These are phyloP conservation scores for thale cress (Arabidopsis thaliana) DNA, from an alignment of 345 rosid genomes.

Conservation along the genomic window TAIR10.1 NC_003070.9:29388501-29389000, in stretches of 20 bases:
- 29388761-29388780: constrained; percentile 40
- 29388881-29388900: constrained; percentile 49
- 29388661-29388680: constrained; percentile 45
- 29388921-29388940: constrained; percentile 33
- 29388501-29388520: constrained; percentile 42
- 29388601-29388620: constrained; percentile 44
- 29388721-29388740: constrained; percentile 47
- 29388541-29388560: constrained; percentile 32
- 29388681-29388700: constrained; percentile 50
- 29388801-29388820: constrained; percentile 40
- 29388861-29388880: constrained; percentile 47
- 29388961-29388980: constrained; percentile 30
- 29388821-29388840: constrained; percentile 36
- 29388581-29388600: constrained; percentile 44
- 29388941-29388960: constrained; percentile 25
- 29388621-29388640: constrained; percentile 36
- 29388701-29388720: constrained; percentile 45
- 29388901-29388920: constrained; percentile 41
- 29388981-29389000: constrained; percentile 19
- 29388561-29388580: constrained; percentile 45
- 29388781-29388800: constrained; percentile 20
- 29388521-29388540: constrained; percentile 46
- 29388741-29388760: constrained; percentile 46
- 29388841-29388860: constrained; percentile 49
- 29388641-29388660: constrained; percentile 37